Base-by-base conservation (phyloP, 495 filamentous ascomycete genomes). In the Daldinia vernicosa region DNA sequence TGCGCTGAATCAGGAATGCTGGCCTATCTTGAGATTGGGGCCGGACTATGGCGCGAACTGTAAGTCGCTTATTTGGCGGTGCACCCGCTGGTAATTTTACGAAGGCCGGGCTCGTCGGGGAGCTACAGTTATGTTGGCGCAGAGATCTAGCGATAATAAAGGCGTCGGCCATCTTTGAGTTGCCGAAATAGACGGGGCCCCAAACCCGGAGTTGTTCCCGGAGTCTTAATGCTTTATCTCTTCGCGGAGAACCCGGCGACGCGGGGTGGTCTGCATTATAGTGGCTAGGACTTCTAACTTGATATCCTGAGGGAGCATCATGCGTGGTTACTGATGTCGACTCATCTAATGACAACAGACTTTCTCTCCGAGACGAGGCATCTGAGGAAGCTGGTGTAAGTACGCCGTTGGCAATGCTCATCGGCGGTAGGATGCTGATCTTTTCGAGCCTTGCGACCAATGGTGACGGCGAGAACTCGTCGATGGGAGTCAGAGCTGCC, bases 1-100 rank as follows among this genome's bases (percentile, higher is more conserved):
- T 76, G 2, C 84, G 76, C 65, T 81, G 77, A n/a, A 87, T 78
- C 0, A 85, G 54, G 67, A 85, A 85, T 8, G 82, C 79, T 54
- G 81, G 78, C 32, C 78, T 75, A 26, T 81, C 76, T 14, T 78
- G 70, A 6, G 78, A 74, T 39, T 75, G 76, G 12, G 85, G 85
- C 11, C 77, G 66, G 4, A 87, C 76, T 9, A 79, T 77, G 17
- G 83, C 84, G 15, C 85, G 79, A 35, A 87, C 80, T 1, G 80
- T 84, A n/a, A 85, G 47, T 1, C 69, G 74, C 39, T 63, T 70
- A 3, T 30, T 61, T 3, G 6, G 1, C 2, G 39, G 35, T 0
- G 30, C 19, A 6, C 54, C 17, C 39, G 68, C 7, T 2, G 67
- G 32, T 69, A 69, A 35, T 59, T 74, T 19, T 43, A 51, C 14